phyloP scores from a whole-genome alignment of 1,284 basidiomycete genomes.

The Coniophora puteana region DNA sequence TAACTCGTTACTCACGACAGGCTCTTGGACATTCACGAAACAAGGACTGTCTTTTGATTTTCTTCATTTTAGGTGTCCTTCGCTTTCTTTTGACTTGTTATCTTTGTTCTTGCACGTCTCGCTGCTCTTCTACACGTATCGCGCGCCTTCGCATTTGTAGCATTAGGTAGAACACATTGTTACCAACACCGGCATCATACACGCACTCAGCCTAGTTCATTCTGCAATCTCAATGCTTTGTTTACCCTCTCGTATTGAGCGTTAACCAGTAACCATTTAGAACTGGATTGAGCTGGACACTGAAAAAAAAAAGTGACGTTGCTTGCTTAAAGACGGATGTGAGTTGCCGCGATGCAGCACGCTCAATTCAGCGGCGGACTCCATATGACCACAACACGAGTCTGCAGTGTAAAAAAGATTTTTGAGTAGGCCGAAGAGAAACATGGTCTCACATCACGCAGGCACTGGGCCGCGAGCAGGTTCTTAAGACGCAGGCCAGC shows the following conservation, averaged over 20 bases:
- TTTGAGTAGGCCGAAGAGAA: slow-evolving; percentile 1
- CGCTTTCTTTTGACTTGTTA: slow-evolving; percentile 10
- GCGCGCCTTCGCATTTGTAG: slow-evolving; percentile 26
- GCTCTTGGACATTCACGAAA: slow-evolving; percentile 47
- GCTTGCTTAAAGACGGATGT: background rate
- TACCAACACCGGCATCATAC: slow-evolving; percentile 32
- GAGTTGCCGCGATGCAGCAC: background rate
- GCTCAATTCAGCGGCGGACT: background rate
- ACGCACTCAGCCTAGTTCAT: slow-evolving; percentile 20
- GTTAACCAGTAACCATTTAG: too few species aligned
- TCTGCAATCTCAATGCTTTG: background rate
- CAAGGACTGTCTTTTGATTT: slow-evolving; percentile 32
- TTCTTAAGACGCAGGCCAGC: too few species aligned
- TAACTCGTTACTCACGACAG: slow-evolving; percentile 16
- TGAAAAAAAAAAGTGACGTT: background rate
- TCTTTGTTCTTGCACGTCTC: slow-evolving; percentile 12
- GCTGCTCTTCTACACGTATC: slow-evolving; percentile 11
- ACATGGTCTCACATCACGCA: too few species aligned
- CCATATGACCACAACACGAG: slow-evolving; percentile 1
- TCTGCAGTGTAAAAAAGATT: slow-evolving; percentile 1
- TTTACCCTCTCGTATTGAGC: background rate
- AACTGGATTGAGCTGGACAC: background rate
- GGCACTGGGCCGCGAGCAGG: background rate
- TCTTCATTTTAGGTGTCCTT: background rate
- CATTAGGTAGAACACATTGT: slow-evolving; percentile 26